Evolutionary conservation across 108 stramenopile genomes (phyloP), one percentile per base, ranked within the genome.

Genomic region (Bacterosira constricta): DNA sequence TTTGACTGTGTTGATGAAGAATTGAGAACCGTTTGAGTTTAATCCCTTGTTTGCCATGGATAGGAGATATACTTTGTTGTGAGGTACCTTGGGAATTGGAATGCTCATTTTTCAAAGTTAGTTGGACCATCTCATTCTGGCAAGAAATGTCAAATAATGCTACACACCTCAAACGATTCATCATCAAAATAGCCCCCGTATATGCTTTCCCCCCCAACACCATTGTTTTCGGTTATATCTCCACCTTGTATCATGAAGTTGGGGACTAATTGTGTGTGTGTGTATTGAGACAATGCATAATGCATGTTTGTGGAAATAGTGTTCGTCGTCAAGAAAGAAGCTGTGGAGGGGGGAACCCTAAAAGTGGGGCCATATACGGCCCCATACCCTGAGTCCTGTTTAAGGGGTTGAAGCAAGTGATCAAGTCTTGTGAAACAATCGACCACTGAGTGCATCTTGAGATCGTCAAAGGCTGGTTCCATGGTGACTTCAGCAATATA

Each of bases 211-310:
- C 97, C 97, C 36, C 98, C 98, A 25, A 86, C 94, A 42, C 98
- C 98, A 79, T 91, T 96, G 31, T 85, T 84, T 63, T 92, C 89
- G 0, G 90, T 94, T 73, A 91, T 84, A 59, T 96, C 92, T 47
- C 97, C 95, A 25, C 91, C 92, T 73, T 98, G 97, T 55, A 98
- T 72, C 79, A 97, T 81, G 69, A 98, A 98, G 79, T 94, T 84
- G 17, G 98, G 97, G 51, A 99, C 91, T 75, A 77, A 58, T 44
- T 35, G n/a, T 5, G 18, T 20, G 10, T n/a, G 18, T 32, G 18
- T 23, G 25, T 12, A 58, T 31, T 36, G 42, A 20, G 53, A 67
- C 50, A 58, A 27, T 21, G 53, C 2, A 20, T 45, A 2, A 17
- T 32, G 18, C 35, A 29, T 20, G 13, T n/a, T n/a, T n/a, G n/a